Base-by-base conservation (phyloP, 352 stramenopile genomes). In the Globisporangium sylvaticum region DNA sequence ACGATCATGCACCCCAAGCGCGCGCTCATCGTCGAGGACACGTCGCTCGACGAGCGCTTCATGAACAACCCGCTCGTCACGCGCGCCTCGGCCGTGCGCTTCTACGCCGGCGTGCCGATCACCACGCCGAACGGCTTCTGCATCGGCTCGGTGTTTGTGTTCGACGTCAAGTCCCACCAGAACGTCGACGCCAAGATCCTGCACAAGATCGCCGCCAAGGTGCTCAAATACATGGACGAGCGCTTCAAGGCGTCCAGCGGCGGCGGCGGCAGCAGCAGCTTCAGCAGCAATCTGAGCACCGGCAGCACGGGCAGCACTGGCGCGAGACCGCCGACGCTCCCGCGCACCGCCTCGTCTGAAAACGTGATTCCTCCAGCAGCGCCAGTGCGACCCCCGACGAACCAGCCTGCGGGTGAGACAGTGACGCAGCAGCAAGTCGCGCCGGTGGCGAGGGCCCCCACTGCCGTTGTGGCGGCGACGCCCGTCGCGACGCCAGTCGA, bases 171-270 rank as follows among this genome's bases (percentile, higher is more conserved):
- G 72, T 67, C 80, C 24, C 86, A 94, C 65, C 64, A 78, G 29
- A 74, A 90, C 20, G 83, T 91, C 34, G 86, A 94, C 69, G 80
- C 86, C 58, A 91, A 92, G 70, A 90, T 94, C 55, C 68, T 94
- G 46, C 84, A 92, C 75, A 94, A 94, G 70, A 94, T 94, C 67
- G 86, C 86, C 1, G 86, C 86, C 63, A 94, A 94, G 65, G 86
- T 94, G 59, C 77, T 94, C 27, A 94, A 94, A 69, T 94, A 94
- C 73, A 92, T 94, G 80, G 86, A 94, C 69, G 86, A 94, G 67
- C 76, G 84, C n/a, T 73, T 92, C 15, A 89, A 89, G 70, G 69
- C 80, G 18, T 72, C 81, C 55, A 67, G 57, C 54, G 67, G 65
- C 18, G 69, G 62, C 1, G 34, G 12, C 37, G 39, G 39, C 39